Conservation (phyloP, 2,329 filamentous ascomycete genomes). For the Colletotrichum tabaci region DNA sequence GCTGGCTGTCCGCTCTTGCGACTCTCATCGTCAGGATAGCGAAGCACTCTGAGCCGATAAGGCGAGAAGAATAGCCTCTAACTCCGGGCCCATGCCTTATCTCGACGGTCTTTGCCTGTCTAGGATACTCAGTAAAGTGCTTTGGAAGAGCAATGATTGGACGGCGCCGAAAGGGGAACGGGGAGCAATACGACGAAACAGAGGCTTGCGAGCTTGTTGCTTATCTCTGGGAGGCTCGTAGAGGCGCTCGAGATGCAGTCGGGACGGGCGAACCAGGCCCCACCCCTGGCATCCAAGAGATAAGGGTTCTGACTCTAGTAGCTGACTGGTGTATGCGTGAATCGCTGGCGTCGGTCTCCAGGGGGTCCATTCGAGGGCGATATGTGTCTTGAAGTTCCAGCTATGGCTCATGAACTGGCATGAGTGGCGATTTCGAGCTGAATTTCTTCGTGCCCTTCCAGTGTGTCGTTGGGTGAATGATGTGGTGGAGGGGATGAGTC, state of each 20-base stretch:
- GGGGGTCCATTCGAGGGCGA: slow-evolving; percentile 16
- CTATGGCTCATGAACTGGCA: background rate
- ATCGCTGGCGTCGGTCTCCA: slow-evolving; percentile 36
- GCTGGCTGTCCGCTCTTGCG: background rate
- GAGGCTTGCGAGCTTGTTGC: slow-evolving; percentile 39
- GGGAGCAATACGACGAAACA: slow-evolving; percentile 31
- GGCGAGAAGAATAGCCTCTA: slow-evolving; percentile 9
- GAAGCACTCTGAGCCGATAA: slow-evolving; percentile 10
- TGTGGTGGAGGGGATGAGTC: background rate
- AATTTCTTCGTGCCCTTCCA: background rate
- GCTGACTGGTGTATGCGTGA: slow-evolving; percentile 34
- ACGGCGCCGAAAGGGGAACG: background rate
- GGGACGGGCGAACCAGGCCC: slow-evolving; percentile 36
- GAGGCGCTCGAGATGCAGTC: slow-evolving; percentile 37
- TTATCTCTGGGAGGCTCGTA: slow-evolving; percentile 38
- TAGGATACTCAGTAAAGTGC: slow-evolving; percentile 33
- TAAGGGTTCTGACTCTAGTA: slow-evolving; percentile 34
- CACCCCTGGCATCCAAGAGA: slow-evolving; percentile 43
- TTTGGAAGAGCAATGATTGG: slow-evolving; percentile 29
- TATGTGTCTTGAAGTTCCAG: slow-evolving; percentile 11
- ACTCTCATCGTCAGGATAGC: background rate
- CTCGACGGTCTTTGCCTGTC: slow-evolving; percentile 30
- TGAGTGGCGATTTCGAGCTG: background rate
- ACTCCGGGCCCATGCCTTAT: slow-evolving; percentile 38
- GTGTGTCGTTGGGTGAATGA: background rate